These are phyloP conservation scores for Curvularia hawaiiensis DNA, from an alignment of 2,329 filamentous ascomycete genomes.

Conservation along the genomic window DNA sequence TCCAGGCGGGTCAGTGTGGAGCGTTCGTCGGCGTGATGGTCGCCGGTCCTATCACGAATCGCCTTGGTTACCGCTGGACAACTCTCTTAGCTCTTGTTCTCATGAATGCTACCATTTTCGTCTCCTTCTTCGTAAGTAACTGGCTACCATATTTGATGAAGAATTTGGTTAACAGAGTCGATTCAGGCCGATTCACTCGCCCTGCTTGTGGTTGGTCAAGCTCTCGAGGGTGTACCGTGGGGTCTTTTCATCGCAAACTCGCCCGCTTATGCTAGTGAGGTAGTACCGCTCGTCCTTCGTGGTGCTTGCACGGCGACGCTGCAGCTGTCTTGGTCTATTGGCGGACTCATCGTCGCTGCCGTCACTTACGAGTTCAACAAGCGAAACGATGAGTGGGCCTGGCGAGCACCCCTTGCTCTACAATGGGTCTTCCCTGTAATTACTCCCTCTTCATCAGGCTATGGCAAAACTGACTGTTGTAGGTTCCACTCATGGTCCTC, in stretches of 20 bases:
- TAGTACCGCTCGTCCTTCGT: slow-evolving; percentile 63
- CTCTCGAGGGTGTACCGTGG: slow-evolving; percentile 67
- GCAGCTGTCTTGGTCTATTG: slow-evolving; percentile 69
- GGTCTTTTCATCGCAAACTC: slow-evolving; percentile 68
- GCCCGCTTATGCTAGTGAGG: slow-evolving; percentile 65
- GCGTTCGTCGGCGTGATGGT: slow-evolving; percentile 65
- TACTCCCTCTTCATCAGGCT: slow-evolving; percentile 37
- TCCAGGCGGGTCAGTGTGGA: slow-evolving; percentile 61
- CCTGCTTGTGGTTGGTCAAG: slow-evolving; percentile 58
- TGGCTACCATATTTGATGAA: neutral
- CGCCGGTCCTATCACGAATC: slow-evolving; percentile 63
- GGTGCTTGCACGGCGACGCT: slow-evolving; percentile 64
- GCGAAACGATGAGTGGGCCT: slow-evolving; percentile 30
- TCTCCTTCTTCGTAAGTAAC: slow-evolving; percentile 59
- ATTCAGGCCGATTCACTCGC: slow-evolving; percentile 49
- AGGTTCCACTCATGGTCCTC: slow-evolving; percentile 48
- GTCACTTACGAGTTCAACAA: slow-evolving; percentile 60
- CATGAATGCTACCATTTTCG: slow-evolving; percentile 64
- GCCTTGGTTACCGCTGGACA: slow-evolving; percentile 63
- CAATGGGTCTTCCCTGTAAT: slow-evolving; percentile 52
- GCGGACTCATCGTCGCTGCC: slow-evolving; percentile 63
- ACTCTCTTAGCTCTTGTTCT: slow-evolving; percentile 59
- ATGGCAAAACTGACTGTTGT: slow-evolving; percentile 67
- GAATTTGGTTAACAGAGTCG: neutral
- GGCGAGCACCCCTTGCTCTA: slow-evolving; percentile 32